Conservation (phyloP, 2,329 filamentous ascomycete genomes). For the Fusarium globosum region DNA sequence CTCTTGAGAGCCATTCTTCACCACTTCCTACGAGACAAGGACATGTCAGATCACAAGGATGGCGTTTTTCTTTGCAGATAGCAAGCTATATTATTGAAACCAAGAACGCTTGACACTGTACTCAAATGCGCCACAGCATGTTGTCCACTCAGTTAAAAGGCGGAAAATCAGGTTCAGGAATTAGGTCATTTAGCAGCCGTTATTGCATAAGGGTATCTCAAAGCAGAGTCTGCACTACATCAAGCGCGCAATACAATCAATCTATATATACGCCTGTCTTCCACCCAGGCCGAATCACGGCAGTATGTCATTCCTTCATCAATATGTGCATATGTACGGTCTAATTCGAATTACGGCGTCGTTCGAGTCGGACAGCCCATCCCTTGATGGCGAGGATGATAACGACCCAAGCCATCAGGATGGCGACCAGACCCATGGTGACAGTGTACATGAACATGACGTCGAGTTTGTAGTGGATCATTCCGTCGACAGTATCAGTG, state of each 20-base stretch:
- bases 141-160: background rate
- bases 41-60: background rate
- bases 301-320: background rate
- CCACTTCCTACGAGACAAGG: background rate
- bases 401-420: constrained; percentile 88
- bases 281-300: background rate
- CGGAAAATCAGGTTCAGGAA: background rate
- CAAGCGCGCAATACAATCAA: constrained; percentile 11
- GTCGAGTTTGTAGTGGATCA: constrained; percentile 81
- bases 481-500: constrained; percentile 78
- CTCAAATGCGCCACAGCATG: background rate
- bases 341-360: constrained; percentile 10
- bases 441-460: constrained; percentile 96
- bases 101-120: background rate
- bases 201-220: constrained; percentile 43
- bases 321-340: background rate
- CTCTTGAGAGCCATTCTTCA: background rate
- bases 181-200: constrained; percentile 10
- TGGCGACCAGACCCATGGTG: constrained; percentile 82
- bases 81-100: background rate
- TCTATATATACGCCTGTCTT: constrained; percentile 5
- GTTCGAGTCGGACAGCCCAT: constrained; percentile 74
- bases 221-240: constrained; percentile 31
- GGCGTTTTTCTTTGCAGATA: background rate
- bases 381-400: constrained; percentile 85